phyloP scores from a whole-genome alignment of 257 asterid genomes.

The Petunia axillaris region DNA sequence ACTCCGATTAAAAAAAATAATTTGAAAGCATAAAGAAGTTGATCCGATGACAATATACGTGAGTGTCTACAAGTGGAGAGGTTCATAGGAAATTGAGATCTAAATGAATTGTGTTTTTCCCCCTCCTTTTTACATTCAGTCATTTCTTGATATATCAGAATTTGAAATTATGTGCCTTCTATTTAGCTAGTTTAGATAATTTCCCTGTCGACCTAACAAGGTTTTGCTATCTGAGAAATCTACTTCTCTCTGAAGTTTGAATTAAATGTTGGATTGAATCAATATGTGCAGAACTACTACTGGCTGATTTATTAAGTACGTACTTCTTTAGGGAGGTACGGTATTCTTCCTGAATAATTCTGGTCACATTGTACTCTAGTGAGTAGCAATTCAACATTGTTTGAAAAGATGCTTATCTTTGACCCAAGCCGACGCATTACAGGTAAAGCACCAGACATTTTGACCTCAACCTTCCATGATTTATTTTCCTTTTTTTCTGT shows the following conservation, averaged over 20 bases:
- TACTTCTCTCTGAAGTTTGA: too few species aligned
- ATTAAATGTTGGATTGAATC: too few species aligned
- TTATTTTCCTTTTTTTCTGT: not conserved
- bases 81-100: not conserved
- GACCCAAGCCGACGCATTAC: slow-evolving; percentile 78
- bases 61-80: not conserved
- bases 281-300: too few species aligned
- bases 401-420: slow-evolving; percentile 84
- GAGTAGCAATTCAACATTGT: slow-evolving; percentile 28
- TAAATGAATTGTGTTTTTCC: not conserved
- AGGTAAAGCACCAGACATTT: slow-evolving; percentile 43
- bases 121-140: not conserved
- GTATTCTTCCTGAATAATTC: slow-evolving; percentile 56
- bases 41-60: slow-evolving; percentile 9
- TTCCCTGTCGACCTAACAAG: too few species aligned
- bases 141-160: too few species aligned
- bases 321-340: too few species aligned
- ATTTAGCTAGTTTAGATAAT: too few species aligned
- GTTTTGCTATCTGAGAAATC: too few species aligned
- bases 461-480: not conserved
- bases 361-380: too few species aligned
- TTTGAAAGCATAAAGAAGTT: not conserved
- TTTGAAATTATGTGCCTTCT: not conserved
- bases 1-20: not conserved
- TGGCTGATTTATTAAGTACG: too few species aligned